Base-by-base conservation (phyloP, 139 green algal genomes). In the Pycnococcus provasolii region DNA sequence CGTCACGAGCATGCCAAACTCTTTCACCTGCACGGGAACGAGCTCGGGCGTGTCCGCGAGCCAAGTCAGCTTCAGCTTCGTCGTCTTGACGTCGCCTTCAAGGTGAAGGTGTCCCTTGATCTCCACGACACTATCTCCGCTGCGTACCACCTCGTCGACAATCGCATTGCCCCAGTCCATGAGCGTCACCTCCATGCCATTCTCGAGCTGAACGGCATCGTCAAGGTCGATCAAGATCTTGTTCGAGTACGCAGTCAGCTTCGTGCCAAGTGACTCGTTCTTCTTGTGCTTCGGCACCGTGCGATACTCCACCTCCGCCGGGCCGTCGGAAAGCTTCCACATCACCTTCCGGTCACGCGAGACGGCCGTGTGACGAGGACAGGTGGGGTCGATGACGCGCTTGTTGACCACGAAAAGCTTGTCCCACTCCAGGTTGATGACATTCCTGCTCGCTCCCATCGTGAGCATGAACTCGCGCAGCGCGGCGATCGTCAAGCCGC, bases 381-480 rank as follows among this genome's bases (percentile, higher is more conserved):
- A 83, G 4, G 78, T 76, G 2, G 83, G 83, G 64, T 86, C 82
- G 58, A 88, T 83, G 6, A 87, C 65, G 40, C 85, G 86, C 80
- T 97, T 98, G 86, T 99, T 99, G 74, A 98, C 92, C 26, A 88
- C 82, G 94, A 94, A 99, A 46, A 99, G 86, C 84, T 98, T 98
- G 83, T 98, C 93, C 94, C 90, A 96, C 79, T 97, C 89, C 71
- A 89, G 76, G 4, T 79, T 76, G 63, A 83, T 87, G 41, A 91
- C 61, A 62, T 98, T 97, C 55, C 89, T 91, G 45, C 76, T 89
- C 26, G 92, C 91, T 6, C 93, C 93, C 82, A 98, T 91, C 15
- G 63, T 74, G 7, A 99, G 59, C 62, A 99, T 98, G 80, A 97
- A 99, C 78, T 98, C 91, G 42, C 78, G 78, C 9, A 84, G 62